Conservation (phyloP, 2,329 filamentous ascomycete species). For the Colletotrichum sp. region DNA sequence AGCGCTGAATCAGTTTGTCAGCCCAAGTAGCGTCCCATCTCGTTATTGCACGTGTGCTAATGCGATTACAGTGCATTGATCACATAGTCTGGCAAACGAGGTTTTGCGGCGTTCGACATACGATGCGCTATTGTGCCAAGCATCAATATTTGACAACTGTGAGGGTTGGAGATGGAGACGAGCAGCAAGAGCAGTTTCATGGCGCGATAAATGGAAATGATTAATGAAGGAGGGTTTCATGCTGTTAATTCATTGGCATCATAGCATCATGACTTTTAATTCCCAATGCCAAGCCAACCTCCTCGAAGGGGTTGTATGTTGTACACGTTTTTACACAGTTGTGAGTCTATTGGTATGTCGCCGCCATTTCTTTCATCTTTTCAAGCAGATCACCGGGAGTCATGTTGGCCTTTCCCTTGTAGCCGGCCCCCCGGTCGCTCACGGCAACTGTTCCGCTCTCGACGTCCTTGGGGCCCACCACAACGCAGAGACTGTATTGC, state of each 20-base stretch:
- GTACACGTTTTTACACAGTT: not conserved
- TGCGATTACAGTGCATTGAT: not conserved
- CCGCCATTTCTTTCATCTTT: conserved; percentile 50
- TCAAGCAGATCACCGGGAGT: conserved; percentile 47
- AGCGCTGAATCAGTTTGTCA: conserved; percentile 38
- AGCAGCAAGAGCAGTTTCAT: not conserved
- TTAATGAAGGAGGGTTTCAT: not conserved
- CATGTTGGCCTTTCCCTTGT: conserved; percentile 40
- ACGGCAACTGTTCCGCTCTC: conserved; percentile 59
- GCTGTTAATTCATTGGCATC: not conserved
- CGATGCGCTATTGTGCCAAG: conserved; percentile 7
- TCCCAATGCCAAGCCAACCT: not conserved
- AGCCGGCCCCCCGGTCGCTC: conserved; percentile 29
- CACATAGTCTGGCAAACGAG: not conserved
- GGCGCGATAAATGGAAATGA: not conserved
- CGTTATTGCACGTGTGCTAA: not conserved
- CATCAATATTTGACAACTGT: not conserved
- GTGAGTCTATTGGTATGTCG: conserved; percentile 48
- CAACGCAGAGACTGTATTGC: conserved; percentile 76
- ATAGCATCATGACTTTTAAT: not conserved
- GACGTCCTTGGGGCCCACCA: conserved; percentile 72
- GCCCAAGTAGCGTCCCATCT: not conserved
- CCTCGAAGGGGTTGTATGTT: not conserved
- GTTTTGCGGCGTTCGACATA: not conserved
- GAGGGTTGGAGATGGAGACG: not conserved